Evolutionary conservation across 352 stramenopile species (phyloP), one percentile per base, ranked within the genome.

Genomic region (Bremia lactucae): DNA sequence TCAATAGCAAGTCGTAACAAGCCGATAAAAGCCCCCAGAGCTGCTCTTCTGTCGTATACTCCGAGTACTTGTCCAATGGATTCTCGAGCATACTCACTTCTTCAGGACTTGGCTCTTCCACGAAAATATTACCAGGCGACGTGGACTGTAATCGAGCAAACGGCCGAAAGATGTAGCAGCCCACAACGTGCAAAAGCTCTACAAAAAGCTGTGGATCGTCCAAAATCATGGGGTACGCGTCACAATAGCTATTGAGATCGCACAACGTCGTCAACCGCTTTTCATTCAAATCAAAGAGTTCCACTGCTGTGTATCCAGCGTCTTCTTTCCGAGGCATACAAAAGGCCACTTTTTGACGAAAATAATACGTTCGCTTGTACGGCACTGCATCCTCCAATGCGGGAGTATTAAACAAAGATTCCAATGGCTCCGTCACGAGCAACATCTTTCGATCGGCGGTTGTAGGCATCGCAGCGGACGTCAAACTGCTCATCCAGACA

Each of bases 251-350:
- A 68, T 91, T 87, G 21, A 91, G 55, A 37, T 91, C 79, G 34
- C 76, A 84, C 44, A 91, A 57, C 36, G 76, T 85, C 31, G 78
- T 91, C 38, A 91, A 52, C 29, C 78, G 65, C 56, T 80, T 79
- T 50, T 91, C 79, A 39, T 87, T 87, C 46, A 87, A 55, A 61
- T 91, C 79, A 33, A 89, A 91, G n/a, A 86, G 65, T 37, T 91
- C 73, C 24, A 60, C 64, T 0, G 51, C 47, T 7, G 49, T 56
- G 26, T 72, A 72, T 10, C 38, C 44, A 16, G 47, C 54, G 55
- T 88, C 76, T 28, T 70, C 57, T n/a, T 49, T 68, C 7, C 73
- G 58, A 2, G 79, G 79, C 47, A 88, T 49, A 14, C 73, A 85
- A 34, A 87, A 91, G 33, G 79, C 79, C 22, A 91, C 65, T 40